Evolutionary conservation across 345 rosid species (phyloP).

Genomic region (Corchorus capsularis): DNA sequence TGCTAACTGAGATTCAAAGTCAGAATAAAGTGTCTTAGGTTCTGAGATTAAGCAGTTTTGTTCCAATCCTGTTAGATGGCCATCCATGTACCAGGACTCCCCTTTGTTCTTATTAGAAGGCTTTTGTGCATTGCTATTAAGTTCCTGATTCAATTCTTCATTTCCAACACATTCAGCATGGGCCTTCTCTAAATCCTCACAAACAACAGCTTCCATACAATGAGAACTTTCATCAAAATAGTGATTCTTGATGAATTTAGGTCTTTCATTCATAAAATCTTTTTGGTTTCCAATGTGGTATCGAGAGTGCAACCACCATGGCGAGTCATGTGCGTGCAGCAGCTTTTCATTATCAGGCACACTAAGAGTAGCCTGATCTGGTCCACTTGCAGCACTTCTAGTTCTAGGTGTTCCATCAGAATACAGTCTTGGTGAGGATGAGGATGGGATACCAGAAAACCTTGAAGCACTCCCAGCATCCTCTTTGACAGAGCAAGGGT

Average conservation of each 20-base stretch:
- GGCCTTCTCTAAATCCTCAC: not conserved
- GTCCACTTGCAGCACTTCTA: constrained; percentile 37
- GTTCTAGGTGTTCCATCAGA: constrained; percentile 39
- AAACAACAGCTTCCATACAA: not conserved
- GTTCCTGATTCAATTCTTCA: not conserved
- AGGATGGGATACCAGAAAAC: constrained; percentile 70
- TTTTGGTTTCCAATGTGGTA: constrained; percentile 54
- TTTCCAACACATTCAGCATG: not conserved
- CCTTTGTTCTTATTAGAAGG: not conserved
- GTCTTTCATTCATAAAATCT: constrained; percentile 15
- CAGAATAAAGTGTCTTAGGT: constrained; percentile 37
- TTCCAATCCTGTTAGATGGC: constrained; percentile 31
- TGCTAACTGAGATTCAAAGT: constrained; percentile 59
- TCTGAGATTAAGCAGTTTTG: constrained; percentile 30
- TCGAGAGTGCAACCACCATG: constrained; percentile 65
- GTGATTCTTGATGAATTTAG: not conserved
- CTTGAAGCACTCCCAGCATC: constrained; percentile 88
- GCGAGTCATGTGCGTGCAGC: constrained; percentile 42
- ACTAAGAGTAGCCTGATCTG: constrained; percentile 41
- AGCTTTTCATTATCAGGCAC: constrained; percentile 19
- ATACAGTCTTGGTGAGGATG: constrained; percentile 47
- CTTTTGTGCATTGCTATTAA: not conserved
- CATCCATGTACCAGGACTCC: not conserved
- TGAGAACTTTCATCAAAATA: not conserved
- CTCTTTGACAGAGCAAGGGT: constrained; percentile 86